Conservation (phyloP, 2,329 filamentous ascomycete genomes). For the Chaetomium strumarium region DNA sequence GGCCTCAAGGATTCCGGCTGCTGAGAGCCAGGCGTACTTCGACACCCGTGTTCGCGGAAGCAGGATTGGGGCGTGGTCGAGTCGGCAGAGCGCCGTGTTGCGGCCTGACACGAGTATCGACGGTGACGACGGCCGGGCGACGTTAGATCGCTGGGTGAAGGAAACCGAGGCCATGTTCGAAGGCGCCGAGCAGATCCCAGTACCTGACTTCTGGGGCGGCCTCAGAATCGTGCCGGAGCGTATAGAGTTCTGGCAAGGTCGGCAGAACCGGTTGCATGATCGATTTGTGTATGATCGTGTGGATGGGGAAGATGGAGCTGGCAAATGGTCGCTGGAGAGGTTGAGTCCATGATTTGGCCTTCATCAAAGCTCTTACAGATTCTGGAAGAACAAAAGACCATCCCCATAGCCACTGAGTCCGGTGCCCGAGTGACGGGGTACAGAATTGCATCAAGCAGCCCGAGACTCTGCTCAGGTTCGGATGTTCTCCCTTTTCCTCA, state of each 20-base stretch:
- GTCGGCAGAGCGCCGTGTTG: slow-evolving; percentile 76
- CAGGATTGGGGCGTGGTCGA: slow-evolving; percentile 88
- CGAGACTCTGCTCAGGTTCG: no score
- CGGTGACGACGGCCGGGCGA: slow-evolving; percentile 60
- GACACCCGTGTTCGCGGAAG: slow-evolving; percentile 70
- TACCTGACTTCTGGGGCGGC: slow-evolving; percentile 93
- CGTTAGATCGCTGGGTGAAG: slow-evolving; percentile 70
- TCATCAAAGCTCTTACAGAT: not conserved
- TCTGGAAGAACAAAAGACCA: not conserved
- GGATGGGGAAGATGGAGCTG: slow-evolving; percentile 39
- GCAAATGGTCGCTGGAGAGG: slow-evolving; percentile 63
- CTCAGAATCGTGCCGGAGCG: slow-evolving; percentile 76
- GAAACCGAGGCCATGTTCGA: slow-evolving; percentile 73
- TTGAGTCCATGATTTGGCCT: slow-evolving; percentile 57
- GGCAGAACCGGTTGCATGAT: slow-evolving; percentile 86
- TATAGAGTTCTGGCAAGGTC: slow-evolving; percentile 95
- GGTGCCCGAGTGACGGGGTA: no score
- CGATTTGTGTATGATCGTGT: slow-evolving; percentile 77
- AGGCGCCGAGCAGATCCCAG: slow-evolving; percentile 71
- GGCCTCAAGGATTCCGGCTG: slow-evolving; percentile 58
- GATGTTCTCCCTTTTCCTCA: no score
- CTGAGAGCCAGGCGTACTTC: slow-evolving; percentile 67
- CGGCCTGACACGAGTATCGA: slow-evolving; percentile 35
- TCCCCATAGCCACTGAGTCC: no score
- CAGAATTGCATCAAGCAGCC: no score